A percentile compares a stretch with the other conserved stretches of the same genome.
These are phyloP conservation scores for Chytriomyces sp. DNA, from an alignment of 192 early-diverging fungal species.

Conservation along the genomic window DNA sequence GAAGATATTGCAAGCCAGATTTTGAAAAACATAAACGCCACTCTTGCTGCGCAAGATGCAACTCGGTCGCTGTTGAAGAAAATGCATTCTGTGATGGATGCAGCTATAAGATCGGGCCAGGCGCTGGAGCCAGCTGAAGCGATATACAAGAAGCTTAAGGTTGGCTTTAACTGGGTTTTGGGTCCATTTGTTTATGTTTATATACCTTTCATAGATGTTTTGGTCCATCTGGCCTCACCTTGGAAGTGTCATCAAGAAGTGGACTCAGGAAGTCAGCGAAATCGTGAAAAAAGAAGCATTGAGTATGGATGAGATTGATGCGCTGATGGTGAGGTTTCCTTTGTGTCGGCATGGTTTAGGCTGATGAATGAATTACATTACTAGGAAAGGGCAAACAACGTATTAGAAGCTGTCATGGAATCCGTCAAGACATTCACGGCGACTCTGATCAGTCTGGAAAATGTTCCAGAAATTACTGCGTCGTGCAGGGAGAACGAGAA, in stretches of 20 bases:
- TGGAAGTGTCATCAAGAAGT: background rate
- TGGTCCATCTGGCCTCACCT: conserved; percentile 11
- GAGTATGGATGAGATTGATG: background rate
- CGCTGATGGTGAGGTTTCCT: background rate
- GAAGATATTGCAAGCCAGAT: background rate
- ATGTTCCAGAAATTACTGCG: too few species aligned
- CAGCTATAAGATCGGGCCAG: background rate
- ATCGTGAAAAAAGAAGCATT: too few species aligned
- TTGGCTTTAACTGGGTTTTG: background rate
- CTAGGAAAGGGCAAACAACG: background rate
- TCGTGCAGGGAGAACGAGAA: too few species aligned
- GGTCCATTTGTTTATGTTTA: background rate
- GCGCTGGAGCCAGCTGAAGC: background rate
- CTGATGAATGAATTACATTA: too few species aligned
- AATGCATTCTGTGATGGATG: conserved; percentile 1
- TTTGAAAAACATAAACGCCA: background rate
- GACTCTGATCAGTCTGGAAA: background rate
- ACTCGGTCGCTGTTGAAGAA: background rate
- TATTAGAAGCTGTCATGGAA: background rate
- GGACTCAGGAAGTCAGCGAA: conserved; percentile 1
- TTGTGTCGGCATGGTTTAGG: too few species aligned
- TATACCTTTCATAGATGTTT: background rate
- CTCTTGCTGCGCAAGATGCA: background rate
- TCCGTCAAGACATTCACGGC: background rate
- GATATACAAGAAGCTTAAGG: conserved; percentile 7